These are phyloP conservation scores for Erodium moschatum DNA, from an alignment of 441 rosid species.

Conservation along the genomic window DNA sequence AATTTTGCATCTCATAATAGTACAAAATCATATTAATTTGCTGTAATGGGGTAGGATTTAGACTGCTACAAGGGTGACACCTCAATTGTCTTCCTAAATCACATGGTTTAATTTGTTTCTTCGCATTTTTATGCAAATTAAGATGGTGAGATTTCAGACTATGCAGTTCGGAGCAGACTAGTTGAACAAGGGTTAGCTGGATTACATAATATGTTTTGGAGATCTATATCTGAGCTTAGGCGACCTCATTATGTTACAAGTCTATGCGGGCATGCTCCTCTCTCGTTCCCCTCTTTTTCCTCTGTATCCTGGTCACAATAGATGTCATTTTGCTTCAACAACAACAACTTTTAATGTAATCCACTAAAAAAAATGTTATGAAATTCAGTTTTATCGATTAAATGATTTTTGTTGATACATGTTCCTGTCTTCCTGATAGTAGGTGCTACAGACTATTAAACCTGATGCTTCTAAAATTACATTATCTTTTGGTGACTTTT, in stretches of 20 bases:
- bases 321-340: slow-evolving; percentile 3
- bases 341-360: neutral
- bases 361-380: too few relatives aligned
- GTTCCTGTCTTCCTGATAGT: too few relatives aligned
- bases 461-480: neutral
- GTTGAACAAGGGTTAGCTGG: neutral
- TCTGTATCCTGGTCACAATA: neutral
- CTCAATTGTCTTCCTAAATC: too few relatives aligned
- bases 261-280: slow-evolving; percentile 1
- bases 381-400: too few relatives aligned
- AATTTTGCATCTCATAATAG: too few relatives aligned
- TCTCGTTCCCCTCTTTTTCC: neutral
- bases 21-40: too few relatives aligned
- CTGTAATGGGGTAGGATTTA: too few relatives aligned
- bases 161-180: neutral
- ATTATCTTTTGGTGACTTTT: neutral
- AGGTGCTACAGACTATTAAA: neutral
- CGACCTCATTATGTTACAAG: neutral
- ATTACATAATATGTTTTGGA: neutral
- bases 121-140: too few relatives aligned
- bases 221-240: slow-evolving; percentile 1
- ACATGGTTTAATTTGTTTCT: too few relatives aligned
- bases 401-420: too few relatives aligned
- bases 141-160: neutral
- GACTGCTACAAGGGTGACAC: too few relatives aligned